Conservation (phyloP, 2,329 filamentous ascomycete genomes). For the Aspergillus pseudoviridinutans region DNA sequence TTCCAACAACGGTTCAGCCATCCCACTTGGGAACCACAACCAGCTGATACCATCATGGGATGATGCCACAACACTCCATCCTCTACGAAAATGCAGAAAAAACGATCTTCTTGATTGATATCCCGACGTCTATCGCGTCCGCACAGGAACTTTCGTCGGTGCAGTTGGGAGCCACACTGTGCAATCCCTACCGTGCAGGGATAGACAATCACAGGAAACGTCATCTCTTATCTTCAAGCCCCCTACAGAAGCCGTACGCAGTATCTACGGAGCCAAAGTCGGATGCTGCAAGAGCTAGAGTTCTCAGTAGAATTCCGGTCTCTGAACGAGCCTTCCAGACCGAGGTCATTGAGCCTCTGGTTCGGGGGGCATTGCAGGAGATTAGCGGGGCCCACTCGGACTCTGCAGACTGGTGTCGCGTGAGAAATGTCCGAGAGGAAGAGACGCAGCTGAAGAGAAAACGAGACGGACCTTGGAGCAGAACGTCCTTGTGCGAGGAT, state of each 20-base stretch:
- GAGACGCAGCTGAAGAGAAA: conserved; percentile 4
- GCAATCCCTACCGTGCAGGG: neutral
- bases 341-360: conserved; percentile 23
- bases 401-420: conserved; percentile 32
- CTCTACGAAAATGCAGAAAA: conserved; percentile 48
- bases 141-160: conserved; percentile 43
- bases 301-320: conserved; percentile 33
- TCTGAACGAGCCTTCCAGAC: conserved; percentile 30
- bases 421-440: conserved; percentile 12
- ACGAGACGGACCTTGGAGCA: neutral
- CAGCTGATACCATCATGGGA: neutral
- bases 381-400: conserved; percentile 20
- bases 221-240: conserved; percentile 43
- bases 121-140: conserved; percentile 53
- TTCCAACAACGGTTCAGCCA: neutral
- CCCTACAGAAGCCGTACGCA: conserved; percentile 46
- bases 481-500: neutral
- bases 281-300: conserved; percentile 38
- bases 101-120: conserved; percentile 53
- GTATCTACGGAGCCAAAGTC: conserved; percentile 50
- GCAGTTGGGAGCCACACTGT: conserved; percentile 2
- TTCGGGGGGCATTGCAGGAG: conserved; percentile 38
- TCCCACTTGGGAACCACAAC: neutral
- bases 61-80: conserved; percentile 31
- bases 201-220: conserved; percentile 4